Evolutionary conservation across 805 yeast species (phyloP), one percentile per base, ranked within the genome.

Genomic region (Zygosaccharomyces bailii): DNA sequence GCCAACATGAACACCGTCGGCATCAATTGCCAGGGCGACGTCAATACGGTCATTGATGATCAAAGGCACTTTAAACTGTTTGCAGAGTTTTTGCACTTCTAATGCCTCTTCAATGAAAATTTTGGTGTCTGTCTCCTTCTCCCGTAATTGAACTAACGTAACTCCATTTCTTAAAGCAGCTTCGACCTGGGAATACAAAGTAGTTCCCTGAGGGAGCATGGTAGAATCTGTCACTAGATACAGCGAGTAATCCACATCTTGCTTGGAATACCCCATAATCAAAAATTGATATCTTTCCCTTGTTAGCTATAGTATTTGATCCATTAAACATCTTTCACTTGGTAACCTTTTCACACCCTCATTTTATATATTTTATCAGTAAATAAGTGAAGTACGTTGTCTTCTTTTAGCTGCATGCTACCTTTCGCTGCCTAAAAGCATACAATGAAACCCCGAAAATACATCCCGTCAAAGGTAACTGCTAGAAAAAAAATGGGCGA

Each of bases 1-100:
- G 0, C 97, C 97, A 16, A 89, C 86, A 67, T 89, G 97, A 6
- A 90, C 83, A 27, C 96, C 96, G 51, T 87, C 96, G 2, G 95
- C 95, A 53, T 77, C 93, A 44, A 87, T 73, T 0, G 96, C 96
- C 34, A 90, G 67, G 0, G 96, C 96, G 9, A 90, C 87, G 59
- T 89, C 97, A 2, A 87, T 75, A 41, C 96, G 69, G 57, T 89
- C 96, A 54, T 89, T 87, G 57, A 89, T 88, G 25, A 89, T 77
- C 52, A 89, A 69, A 0, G 96, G 96, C 5, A 90, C 79, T 0
- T 75, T 73, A 32, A 71, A 75, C 20, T 66, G 59, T 29, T 69
- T 66, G 27, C 96, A 86, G 37, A 89, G 52, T 40, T 70, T 67
- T 50, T 84, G 87, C 16, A 89, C 76, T 30, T 66, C 63, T 16